Base-by-base conservation (phyloP, 202 grass and related monocot species). In the Brachypodium distachyon region DNA sequence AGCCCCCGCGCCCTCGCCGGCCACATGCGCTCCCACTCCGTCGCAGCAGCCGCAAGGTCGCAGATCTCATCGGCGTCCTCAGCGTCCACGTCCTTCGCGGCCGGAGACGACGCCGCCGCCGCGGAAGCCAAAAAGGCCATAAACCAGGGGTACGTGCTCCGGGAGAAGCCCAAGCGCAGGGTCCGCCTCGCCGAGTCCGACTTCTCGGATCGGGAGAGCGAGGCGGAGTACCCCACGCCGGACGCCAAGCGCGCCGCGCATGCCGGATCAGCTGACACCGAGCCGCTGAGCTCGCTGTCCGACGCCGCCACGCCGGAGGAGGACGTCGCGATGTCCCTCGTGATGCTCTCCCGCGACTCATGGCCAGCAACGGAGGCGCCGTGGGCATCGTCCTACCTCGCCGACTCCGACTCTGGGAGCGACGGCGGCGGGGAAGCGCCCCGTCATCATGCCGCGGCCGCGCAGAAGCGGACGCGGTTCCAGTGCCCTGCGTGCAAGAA, bases 401-500 rank as follows among this genome's bases (percentile, higher is more conserved):
- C 19, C 42, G 80, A 74, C 50, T 87, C 77, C 32, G 86, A 84
- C 7, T 53, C 76, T 44, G 81, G 31, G 44, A 61, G 59, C 71
- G 83, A 66, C 33, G 72, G 38, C 33, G 72, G 38, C 46, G 75
- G 28, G 4, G 41, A 56, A 8, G 70, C 53, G 46, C 76, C 85
- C 37, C 76, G 2, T n/a, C 57, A 17, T 17, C 40, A 4, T n/a
- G 74, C 69, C 3, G 29, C 57, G 18, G 12, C 79, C 1, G 51
- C 33, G 73, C 56, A 83, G 70, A 87, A 85, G 40, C 77, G 83
- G 67, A 90, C 66, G 73, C 48, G 85, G 86, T 97, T 83, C 84
- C 81, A 93, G 84, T 97, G 94, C 88, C 78, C 87, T 12, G 90
- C 94, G 48, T 97, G 94, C 86, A 97, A 97, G 78, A 97, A 97